These are phyloP conservation scores for Fraxinus anomala DNA, from an alignment of 257 asterid genomes.

Conservation along the genomic window DNA sequence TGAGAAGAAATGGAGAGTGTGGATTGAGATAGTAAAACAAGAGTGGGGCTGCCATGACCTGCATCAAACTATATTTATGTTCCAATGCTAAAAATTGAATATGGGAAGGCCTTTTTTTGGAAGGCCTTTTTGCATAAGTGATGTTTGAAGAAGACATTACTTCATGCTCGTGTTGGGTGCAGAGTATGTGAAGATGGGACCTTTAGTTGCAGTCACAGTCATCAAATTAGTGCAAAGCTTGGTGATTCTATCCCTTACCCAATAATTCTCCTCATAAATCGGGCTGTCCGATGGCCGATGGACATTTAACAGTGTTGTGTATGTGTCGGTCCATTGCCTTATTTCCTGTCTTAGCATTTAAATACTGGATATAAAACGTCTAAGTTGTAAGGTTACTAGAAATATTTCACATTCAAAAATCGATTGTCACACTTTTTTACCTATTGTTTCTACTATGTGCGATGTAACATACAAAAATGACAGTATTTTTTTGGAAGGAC, in stretches of 20 bases:
- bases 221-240: conserved; percentile 14
- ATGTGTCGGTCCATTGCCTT: not conserved
- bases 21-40: not conserved
- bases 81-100: conserved; percentile 9
- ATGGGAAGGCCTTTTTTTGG: conserved; percentile 13
- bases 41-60: not conserved
- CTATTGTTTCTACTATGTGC: not conserved
- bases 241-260: not conserved
- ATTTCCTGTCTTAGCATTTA: no score
- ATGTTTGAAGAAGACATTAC: not conserved
- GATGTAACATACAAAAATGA: not conserved
- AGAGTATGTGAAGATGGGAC: conserved; percentile 6
- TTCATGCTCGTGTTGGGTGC: not conserved
- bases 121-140: conserved; percentile 7
- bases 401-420: not conserved
- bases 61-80: not conserved
- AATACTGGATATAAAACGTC: not conserved
- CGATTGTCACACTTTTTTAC: not conserved
- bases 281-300: not conserved
- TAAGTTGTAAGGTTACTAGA: not conserved
- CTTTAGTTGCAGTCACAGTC: conserved; percentile 16
- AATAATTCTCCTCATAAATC: not conserved
- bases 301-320: not conserved
- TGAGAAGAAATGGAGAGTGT: not conserved
- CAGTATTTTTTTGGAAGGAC: not conserved